Conservation (phyloP, 768 basidiomycete genomes). For the Phylloporus scabripes region DNA sequence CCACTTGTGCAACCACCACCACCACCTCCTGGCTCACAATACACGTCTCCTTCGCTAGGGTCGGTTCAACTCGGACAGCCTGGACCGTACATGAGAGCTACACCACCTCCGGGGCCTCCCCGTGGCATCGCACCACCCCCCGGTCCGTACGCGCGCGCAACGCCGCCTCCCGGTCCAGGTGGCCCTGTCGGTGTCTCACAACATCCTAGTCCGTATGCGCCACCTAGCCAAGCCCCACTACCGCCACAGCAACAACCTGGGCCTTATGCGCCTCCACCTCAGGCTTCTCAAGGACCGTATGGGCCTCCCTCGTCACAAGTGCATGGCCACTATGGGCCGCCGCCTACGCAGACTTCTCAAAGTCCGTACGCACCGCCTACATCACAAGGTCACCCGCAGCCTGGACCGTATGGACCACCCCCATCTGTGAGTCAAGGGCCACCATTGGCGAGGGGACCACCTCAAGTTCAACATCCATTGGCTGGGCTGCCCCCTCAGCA, state of each 20-base stretch:
- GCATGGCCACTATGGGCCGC: constrained; percentile 12
- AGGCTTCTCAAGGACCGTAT: constrained; percentile 26
- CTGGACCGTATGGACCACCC: constrained; percentile 28
- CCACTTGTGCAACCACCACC: constrained; percentile 39
- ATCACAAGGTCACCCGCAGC: constrained; percentile 12
- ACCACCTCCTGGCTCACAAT: constrained; percentile 29
- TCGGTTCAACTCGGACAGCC: constrained; percentile 27
- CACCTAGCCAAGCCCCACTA: constrained; percentile 12
- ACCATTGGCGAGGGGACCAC: constrained; percentile 26
- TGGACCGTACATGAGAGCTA: constrained; percentile 35
- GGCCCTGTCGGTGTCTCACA: constrained; percentile 24
- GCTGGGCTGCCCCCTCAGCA: constrained; percentile 22
- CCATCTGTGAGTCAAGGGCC: constrained; percentile 24
- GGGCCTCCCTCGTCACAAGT: constrained; percentile 27
- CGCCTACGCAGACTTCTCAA: constrained; percentile 20
- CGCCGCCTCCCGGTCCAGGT: constrained; percentile 37
- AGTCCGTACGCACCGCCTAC: constrained; percentile 19
- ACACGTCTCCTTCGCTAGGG: constrained; percentile 26
- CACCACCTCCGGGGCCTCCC: constrained; percentile 39
- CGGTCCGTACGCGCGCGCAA: constrained; percentile 34
- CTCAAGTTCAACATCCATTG: constrained; percentile 28
- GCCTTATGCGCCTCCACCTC: constrained; percentile 19
- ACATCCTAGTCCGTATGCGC: constrained; percentile 27
- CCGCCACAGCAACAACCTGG: constrained; percentile 22
- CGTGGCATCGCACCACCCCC: constrained; percentile 28